Evolutionary conservation across 352 stramenopile genomes (phyloP), one percentile per base, ranked within the genome.

Genomic region (Pythium angustatum): DNA sequence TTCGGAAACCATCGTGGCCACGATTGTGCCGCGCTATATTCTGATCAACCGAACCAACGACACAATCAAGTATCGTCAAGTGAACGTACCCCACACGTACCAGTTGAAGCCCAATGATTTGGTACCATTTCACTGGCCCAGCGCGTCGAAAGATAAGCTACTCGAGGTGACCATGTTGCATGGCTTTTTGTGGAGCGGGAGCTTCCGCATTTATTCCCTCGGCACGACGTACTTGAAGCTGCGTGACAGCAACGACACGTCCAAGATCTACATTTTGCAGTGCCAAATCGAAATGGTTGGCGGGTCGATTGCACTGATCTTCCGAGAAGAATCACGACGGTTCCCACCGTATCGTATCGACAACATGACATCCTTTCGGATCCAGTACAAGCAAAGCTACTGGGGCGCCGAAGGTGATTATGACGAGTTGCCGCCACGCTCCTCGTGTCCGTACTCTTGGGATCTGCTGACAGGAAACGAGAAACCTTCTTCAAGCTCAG

Each of bases 311-410:
- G 86, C 88, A 14, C 64, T 94, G 33, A 77, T 95, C 12, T 96
- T 97, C 50, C 76, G 84, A 22, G 84, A 93, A 72, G 87, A 96
- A 66, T 96, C 83, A 19, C 87, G 77, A 41, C 81, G 86, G 5
- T 97, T 93, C 53, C 90, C 87, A 22, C 90, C 88, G 15, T 97
- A 97, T 63, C 81, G 90, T 50, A 96, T 97, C 50, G 88, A 96
- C 64, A 97, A 97, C 72, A 93, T 93, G 78, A 96, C 88, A 24
- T 95, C 87, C 19, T 94, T 94, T 67, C 82, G 86, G 34, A 93
- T 97, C 48, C 79, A 91, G 55, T 96, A 85, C 71, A 91, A 91
- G 55, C 88, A 96, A 64, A 75, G 75, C 22, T 82, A 79, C 38
- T 96, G 87, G 87, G 79, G 81, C 22, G 72, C 75, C 8, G 79